Conservation (phyloP, 192 early-diverging fungal genomes). For the Entomortierella chlamydospora region DNA sequence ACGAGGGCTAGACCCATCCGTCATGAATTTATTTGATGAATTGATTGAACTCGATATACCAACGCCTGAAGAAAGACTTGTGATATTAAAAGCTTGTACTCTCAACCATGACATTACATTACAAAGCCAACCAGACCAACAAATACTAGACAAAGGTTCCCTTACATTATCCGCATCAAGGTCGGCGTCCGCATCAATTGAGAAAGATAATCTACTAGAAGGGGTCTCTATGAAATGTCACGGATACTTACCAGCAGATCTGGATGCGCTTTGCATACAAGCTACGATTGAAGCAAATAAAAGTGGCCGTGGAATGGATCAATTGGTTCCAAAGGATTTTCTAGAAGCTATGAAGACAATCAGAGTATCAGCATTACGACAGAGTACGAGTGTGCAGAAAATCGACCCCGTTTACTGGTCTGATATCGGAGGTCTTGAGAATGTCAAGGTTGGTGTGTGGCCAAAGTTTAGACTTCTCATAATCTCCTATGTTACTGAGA, state of each 20-base stretch:
- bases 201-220: constrained; percentile 12
- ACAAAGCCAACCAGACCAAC: background rate
- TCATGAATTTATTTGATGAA: constrained; percentile 52
- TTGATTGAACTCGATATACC: constrained; percentile 63
- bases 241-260: constrained; percentile 67
- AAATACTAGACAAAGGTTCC: background rate
- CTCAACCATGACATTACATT: constrained; percentile 11
- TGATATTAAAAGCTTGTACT: constrained; percentile 50
- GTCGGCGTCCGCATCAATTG: background rate
- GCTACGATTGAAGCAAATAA: constrained; percentile 22
- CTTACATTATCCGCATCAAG: background rate
- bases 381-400: constrained; percentile 55
- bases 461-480: background rate
- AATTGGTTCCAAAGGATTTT: constrained; percentile 58
- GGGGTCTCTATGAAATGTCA: constrained; percentile 59
- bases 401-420: constrained; percentile 70
- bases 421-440: constrained; percentile 84
- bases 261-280: constrained; percentile 58
- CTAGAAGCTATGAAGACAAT: constrained; percentile 47
- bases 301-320: constrained; percentile 38
- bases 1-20: constrained; percentile 20
- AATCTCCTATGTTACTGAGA: background rate
- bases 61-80: constrained; percentile 59
- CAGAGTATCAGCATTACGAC: constrained; percentile 35
- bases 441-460: constrained; percentile 68